A percentile compares a stretch with the other conserved stretches of the same genome.
Conservation (phyloP, 192 early-diverging fungal genomes). For the Linnemannia exigua region DNA sequence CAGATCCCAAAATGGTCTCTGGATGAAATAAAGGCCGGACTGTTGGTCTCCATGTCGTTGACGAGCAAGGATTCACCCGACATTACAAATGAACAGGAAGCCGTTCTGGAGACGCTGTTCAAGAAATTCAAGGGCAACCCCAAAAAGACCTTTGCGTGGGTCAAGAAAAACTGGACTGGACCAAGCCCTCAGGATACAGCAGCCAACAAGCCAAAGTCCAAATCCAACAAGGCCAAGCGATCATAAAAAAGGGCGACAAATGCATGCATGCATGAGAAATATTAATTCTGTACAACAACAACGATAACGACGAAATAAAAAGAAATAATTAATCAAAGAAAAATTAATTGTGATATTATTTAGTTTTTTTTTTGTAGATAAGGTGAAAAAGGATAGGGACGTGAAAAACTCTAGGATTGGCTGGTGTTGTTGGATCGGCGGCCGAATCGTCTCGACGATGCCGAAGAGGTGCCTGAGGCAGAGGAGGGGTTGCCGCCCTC, state of each 20-base stretch:
- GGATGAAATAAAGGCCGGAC: slow-evolving; percentile 35
- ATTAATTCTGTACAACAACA: slow-evolving; percentile 7
- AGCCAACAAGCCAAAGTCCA: slow-evolving; percentile 4
- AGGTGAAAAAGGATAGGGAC: background rate
- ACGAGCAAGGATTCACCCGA: background rate
- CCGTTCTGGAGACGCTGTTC: slow-evolving; percentile 8
- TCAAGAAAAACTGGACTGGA: slow-evolving; percentile 30
- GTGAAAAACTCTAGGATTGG: slow-evolving; percentile 19
- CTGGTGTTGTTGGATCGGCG: slow-evolving; percentile 28
- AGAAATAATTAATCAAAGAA: background rate
- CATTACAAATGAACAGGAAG: slow-evolving; percentile 25
- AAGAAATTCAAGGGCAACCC: slow-evolving; percentile 38
- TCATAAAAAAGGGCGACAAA: background rate
- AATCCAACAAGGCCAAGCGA: background rate
- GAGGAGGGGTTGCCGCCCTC: slow-evolving; percentile 12
- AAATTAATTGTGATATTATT: background rate
- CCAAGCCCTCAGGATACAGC: background rate
- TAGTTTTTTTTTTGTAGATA: background rate
- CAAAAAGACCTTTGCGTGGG: slow-evolving; percentile 39
- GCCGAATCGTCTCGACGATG: slow-evolving; percentile 33
- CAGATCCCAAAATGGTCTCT: slow-evolving; percentile 47
- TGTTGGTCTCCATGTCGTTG: slow-evolving; percentile 21
- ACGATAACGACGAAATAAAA: no score
- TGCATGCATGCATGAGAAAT: background rate
- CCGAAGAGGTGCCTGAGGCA: background rate